Conservation (phyloP, 2,329 filamentous ascomycete genomes). For the Aureobasidium melanogenum region DNA sequence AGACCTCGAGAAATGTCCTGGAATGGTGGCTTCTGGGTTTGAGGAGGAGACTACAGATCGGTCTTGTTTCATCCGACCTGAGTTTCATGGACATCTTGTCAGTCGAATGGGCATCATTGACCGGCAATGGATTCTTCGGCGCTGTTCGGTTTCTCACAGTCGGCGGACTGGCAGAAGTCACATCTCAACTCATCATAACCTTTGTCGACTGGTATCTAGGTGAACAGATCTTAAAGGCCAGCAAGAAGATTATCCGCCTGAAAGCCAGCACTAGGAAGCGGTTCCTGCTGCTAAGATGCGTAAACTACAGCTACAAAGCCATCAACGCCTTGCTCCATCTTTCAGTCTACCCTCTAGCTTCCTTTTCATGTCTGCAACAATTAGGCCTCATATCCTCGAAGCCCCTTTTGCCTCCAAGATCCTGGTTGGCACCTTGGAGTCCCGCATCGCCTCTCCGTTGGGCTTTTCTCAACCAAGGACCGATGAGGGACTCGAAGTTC, state of each 20-base stretch:
- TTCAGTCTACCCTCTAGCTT: not conserved
- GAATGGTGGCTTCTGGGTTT: conserved; percentile 14
- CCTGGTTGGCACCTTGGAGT: conserved; percentile 6
- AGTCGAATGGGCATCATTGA: not conserved
- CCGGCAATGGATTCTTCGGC: not conserved
- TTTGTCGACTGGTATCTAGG: not conserved
- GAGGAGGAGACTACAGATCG: conserved; percentile 12
- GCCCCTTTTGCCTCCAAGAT: not conserved
- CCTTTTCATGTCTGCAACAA: conserved; percentile 3
- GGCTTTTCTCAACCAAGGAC: not conserved
- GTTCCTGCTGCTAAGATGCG: not conserved
- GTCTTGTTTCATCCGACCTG: not conserved
- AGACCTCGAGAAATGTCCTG: not conserved
- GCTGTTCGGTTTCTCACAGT: not conserved
- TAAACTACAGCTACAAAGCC: not conserved
- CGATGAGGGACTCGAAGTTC: not conserved
- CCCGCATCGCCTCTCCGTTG: conserved; percentile 6
- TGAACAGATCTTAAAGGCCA: not conserved
- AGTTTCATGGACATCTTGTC: not conserved
- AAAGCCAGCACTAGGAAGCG: not conserved
- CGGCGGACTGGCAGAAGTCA: conserved; percentile 2
- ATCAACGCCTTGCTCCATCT: not conserved
- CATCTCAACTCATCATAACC: not conserved
- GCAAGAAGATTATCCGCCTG: not conserved
- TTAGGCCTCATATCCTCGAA: not conserved